Evolutionary conservation across 148 eudicot genomes (phyloP).

Genomic region (Dysphania ambrosioides): DNA sequence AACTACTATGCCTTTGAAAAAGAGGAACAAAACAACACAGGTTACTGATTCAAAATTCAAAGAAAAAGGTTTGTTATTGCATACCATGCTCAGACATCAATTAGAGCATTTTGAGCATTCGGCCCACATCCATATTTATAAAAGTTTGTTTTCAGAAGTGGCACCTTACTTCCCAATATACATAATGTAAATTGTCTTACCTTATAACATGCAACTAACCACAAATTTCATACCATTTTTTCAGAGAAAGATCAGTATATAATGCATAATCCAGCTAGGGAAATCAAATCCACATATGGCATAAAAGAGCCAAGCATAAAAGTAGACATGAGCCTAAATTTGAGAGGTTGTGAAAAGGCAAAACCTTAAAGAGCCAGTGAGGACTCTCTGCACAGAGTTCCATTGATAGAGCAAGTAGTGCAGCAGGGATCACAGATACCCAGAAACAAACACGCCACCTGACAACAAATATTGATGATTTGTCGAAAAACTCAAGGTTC

Average conservation of each 20-base stretch:
- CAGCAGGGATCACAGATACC: constrained; percentile 79
- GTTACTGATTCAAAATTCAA: not conserved
- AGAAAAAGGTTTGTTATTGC: not conserved
- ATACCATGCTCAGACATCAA: not conserved
- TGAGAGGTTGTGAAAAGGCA: not conserved
- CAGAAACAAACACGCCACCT: constrained; percentile 98
- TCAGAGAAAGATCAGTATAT: not conserved
- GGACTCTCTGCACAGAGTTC: constrained; percentile 91
- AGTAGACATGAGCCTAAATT: not conserved
- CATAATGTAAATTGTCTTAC: not conserved
- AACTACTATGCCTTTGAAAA: not conserved
- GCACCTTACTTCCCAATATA: not conserved
- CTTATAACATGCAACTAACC: not conserved
- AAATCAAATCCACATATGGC: not conserved
- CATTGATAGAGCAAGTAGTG: constrained; percentile 63
- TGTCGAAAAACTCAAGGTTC: not conserved
- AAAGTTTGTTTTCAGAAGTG: not conserved
- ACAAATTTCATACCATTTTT: not conserved
- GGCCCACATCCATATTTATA: not conserved
- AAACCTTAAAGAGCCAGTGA: constrained; percentile 88
- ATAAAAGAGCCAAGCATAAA: not conserved
- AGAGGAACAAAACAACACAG: too few species aligned
- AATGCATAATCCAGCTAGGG: too few species aligned
- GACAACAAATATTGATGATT: constrained; percentile 17
- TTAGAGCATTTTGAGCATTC: not conserved